Evolutionary conservation across 2,329 filamentous ascomycete species (phyloP).

Genomic region (Fusarium keratoplasticum): DNA sequence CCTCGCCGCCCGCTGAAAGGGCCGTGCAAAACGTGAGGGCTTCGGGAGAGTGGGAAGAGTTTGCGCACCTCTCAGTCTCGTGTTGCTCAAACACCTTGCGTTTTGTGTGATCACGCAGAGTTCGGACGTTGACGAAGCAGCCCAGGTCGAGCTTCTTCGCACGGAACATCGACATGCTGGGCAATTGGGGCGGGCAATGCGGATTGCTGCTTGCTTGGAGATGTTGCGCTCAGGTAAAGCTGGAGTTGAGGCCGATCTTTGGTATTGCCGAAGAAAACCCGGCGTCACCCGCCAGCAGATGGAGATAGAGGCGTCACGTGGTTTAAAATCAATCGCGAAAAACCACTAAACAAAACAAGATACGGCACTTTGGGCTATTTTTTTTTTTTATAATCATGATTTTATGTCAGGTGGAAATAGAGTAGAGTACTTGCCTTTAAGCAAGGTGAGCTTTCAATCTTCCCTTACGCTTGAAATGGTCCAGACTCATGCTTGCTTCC

Average conservation of each 20-base stretch:
- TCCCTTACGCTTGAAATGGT: not conserved
- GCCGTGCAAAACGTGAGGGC: not conserved
- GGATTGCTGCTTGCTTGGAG: conserved; percentile 28
- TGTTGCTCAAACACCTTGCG: conserved; percentile 88
- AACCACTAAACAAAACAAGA: not conserved
- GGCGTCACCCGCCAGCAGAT: not conserved
- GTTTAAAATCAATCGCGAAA: not conserved
- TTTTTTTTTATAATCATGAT: not conserved
- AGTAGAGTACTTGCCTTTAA: not conserved
- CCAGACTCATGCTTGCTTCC: not conserved
- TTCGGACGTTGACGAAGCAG: conserved; percentile 86
- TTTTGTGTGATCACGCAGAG: conserved; percentile 96
- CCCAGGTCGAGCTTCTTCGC: conserved; percentile 90
- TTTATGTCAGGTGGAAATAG: not conserved
- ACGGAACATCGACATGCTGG: conserved; percentile 84
- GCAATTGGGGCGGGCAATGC: conserved; percentile 25
- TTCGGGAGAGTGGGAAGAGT: conserved; percentile 21
- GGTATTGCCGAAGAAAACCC: conserved; percentile 29
- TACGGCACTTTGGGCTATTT: not conserved
- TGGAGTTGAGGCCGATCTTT: conserved; percentile 16
- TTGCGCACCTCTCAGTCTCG: conserved; percentile 84
- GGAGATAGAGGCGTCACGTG: not conserved
- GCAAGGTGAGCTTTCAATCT: not conserved
- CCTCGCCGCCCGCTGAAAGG: not conserved
- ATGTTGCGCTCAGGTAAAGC: conserved; percentile 15